Conservation (phyloP, 2,329 filamentous ascomycete species). For the Fusarium sublunatum region DNA sequence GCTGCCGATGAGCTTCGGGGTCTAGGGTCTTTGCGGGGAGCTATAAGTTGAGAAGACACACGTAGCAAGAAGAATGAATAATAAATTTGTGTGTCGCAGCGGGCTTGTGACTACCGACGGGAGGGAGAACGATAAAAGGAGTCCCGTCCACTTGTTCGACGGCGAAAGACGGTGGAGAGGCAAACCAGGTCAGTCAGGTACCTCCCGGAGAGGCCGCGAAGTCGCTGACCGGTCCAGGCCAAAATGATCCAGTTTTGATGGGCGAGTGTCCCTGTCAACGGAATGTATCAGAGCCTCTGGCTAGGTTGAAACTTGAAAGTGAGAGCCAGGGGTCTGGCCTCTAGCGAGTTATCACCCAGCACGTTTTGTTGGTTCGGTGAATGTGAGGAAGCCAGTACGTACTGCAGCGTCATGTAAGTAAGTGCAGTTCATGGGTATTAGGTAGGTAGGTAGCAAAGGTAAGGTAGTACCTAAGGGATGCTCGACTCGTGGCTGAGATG, state of each 20-base stretch:
- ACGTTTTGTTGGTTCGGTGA: constrained; percentile 33
- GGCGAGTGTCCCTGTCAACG: constrained; percentile 29
- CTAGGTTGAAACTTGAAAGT: background rate
- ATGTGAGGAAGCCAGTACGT: constrained; percentile 22
- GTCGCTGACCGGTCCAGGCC: constrained; percentile 38
- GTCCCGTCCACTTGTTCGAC: constrained; percentile 24
- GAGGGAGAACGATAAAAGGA: constrained; percentile 34
- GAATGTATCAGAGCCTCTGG: constrained; percentile 37
- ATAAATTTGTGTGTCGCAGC: constrained; percentile 11
- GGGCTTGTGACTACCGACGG: constrained; percentile 12
- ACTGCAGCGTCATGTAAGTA: constrained; percentile 6
- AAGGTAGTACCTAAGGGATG: background rate
- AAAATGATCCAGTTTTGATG: constrained; percentile 37
- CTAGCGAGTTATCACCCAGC: constrained; percentile 28
- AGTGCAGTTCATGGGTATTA: background rate
- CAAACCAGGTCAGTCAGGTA: constrained; percentile 28
- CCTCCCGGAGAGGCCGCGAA: constrained; percentile 39
- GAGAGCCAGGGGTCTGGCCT: constrained; percentile 15
- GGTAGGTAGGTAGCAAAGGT: too few species aligned
- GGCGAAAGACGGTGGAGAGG: constrained; percentile 37
- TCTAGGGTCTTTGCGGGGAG: constrained; percentile 15
- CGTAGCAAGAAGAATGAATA: constrained; percentile 11
- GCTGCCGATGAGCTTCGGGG: constrained; percentile 30
- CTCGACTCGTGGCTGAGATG: background rate
- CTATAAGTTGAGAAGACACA: constrained; percentile 10